phyloP scores from a whole-genome alignment of 768 basidiomycete species.

The Pholiota conissans region DNA sequence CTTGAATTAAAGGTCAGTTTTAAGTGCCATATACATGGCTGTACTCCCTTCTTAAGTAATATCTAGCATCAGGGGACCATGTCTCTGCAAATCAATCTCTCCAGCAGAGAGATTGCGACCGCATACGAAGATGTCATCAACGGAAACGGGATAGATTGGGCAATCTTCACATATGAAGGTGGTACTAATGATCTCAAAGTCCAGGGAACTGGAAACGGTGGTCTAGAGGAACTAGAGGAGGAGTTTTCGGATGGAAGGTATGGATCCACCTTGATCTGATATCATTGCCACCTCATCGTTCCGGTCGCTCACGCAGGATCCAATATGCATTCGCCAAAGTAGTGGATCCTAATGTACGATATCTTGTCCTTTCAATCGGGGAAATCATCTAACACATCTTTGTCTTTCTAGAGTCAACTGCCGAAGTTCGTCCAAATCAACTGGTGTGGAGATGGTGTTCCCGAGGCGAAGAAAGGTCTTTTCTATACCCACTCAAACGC shows the following conservation, averaged over 20 bases:
- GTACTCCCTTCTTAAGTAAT: too few relatives aligned
- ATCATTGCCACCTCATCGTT: conserved; percentile 10
- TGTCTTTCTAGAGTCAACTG: conserved; percentile 61
- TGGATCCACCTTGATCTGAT: conserved; percentile 24
- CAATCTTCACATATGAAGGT: conserved; percentile 76
- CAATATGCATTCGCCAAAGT: conserved; percentile 92
- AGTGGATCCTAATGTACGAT: conserved; percentile 76
- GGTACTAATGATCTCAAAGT: conserved; percentile 87
- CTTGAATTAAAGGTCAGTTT: not conserved
- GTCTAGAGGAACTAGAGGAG: conserved; percentile 87
- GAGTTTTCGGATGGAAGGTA: conserved; percentile 94
- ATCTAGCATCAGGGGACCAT: too few relatives aligned
- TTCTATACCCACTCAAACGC: conserved; percentile 87
- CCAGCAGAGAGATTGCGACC: conserved; percentile 66
- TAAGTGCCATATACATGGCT: too few relatives aligned
- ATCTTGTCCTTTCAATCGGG: not conserved
- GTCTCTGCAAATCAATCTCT: conserved; percentile 82
- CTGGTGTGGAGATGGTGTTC: conserved; percentile 98
- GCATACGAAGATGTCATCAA: conserved; percentile 79
- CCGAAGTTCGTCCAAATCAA: conserved; percentile 94
- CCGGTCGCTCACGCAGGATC: conserved; percentile 51
- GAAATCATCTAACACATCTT: conserved; percentile 2
- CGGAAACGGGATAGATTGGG: conserved; percentile 71
- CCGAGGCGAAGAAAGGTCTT: conserved; percentile 87
- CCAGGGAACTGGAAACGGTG: conserved; percentile 82